These are phyloP conservation scores for Grosmannia serpens DNA, from an alignment of 2,329 filamentous ascomycete species.

Conservation along the genomic window DNA sequence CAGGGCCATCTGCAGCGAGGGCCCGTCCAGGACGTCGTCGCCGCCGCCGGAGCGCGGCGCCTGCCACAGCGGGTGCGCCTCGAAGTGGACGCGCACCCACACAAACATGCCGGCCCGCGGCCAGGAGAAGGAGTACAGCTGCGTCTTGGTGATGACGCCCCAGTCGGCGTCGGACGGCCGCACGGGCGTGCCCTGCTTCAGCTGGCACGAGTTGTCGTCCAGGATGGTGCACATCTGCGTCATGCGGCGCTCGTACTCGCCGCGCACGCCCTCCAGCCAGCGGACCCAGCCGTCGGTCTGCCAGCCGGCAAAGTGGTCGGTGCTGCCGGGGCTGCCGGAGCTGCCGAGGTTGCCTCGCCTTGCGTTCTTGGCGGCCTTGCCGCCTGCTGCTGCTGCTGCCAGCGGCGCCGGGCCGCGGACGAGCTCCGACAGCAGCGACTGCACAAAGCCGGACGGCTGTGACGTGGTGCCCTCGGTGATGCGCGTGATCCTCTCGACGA, in stretches of 20 bases:
- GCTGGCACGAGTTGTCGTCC: slow-evolving; percentile 52
- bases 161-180: slow-evolving; percentile 45
- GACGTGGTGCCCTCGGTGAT: slow-evolving; percentile 71
- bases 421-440: slow-evolving; percentile 67
- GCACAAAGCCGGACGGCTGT: slow-evolving; percentile 82
- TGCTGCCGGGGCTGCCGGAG: slow-evolving; percentile 15
- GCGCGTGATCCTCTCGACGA: slow-evolving; percentile 57
- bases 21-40: slow-evolving; percentile 32
- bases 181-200: slow-evolving; percentile 48
- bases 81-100: slow-evolving; percentile 65
- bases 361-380: neutral
- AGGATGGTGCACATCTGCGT: slow-evolving; percentile 63
- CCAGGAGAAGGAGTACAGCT: slow-evolving; percentile 65
- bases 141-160: slow-evolving; percentile 63
- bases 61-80: slow-evolving; percentile 57
- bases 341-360: neutral
- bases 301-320: slow-evolving; percentile 48
- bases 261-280: slow-evolving; percentile 78
- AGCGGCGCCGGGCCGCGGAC: slow-evolving; percentile 59
- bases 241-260: slow-evolving; percentile 79
- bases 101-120: slow-evolving; percentile 88
- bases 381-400: slow-evolving; percentile 8
- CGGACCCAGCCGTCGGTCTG: slow-evolving; percentile 76
- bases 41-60: slow-evolving; percentile 16
- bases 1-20: slow-evolving; percentile 50